Base-by-base conservation (phyloP, 768 basidiomycete species). In the Russula brevipes region DNA sequence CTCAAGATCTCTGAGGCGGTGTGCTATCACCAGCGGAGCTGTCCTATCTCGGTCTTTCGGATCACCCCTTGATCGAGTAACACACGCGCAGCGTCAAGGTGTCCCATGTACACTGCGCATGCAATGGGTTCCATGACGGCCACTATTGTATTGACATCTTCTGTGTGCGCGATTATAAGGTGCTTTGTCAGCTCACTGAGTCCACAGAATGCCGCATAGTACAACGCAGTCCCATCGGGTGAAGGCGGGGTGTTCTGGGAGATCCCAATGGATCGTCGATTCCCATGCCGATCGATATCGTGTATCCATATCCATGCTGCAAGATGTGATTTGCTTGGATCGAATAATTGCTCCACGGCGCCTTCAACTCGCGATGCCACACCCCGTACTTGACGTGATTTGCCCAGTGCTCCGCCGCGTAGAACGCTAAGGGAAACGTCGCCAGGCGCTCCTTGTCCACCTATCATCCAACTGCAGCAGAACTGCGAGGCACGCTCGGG, bases 381-480 rank as follows among this genome's bases (percentile, higher is more conserved):
- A 16, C 31, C 31, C 35, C 50, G 50, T 5, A 51, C 50, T 33
- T 51, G 50, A 14, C 50, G 24, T 51, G 50, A 35, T 51, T 1
- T 5, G 7, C 33, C 50, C 50, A 51, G 50, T 51, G 7, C 31
- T 51, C 31, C 2, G 50, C 50, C 16, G 50, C 30, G 33, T 51
- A 51, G 31, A 35, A 51, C 16, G 31, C 31, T 6, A 51, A 16
- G 12, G 41, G 60, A 19, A 56, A 39, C 2, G 2, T 31, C 3
- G 14, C 47, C 0, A 61, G 45, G n/a, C 38, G 38, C 31, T 56
- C 8, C 14, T 5, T 35, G 45, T 50, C 47, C 38, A 35, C 11
- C 10, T 50, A 24, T 55, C 39, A 5, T 61, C 60, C 31, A 61
- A 16, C 38, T 41, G 46, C 1, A 55, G 33, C 30, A 61, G n/a